Conservation (phyloP, 2,329 filamentous ascomycete genomes). For the Ophiostoma populinum region DNA sequence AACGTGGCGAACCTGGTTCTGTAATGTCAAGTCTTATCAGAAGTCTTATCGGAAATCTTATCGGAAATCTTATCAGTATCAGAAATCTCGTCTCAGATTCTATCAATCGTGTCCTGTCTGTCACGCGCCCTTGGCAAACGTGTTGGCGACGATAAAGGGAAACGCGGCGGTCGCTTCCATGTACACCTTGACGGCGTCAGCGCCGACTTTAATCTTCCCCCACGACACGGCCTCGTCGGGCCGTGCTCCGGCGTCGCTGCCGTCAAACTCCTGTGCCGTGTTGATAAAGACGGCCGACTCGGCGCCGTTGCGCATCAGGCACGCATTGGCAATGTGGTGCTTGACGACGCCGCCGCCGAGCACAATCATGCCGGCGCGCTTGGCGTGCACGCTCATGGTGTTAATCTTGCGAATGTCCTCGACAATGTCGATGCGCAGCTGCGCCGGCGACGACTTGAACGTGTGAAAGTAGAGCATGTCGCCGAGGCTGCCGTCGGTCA, state of each 20-base stretch:
- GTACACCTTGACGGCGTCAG: constrained; percentile 76
- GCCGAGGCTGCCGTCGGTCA: constrained; percentile 87
- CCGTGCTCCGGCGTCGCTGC: constrained; percentile 83
- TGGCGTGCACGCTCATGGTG: constrained; percentile 73
- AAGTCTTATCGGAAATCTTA: no score
- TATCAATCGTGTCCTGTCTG: neutral
- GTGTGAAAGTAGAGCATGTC: constrained; percentile 99
- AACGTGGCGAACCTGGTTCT: constrained; percentile 16
- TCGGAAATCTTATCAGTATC: no score
- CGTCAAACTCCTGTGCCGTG: constrained; percentile 93
- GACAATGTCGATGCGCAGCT: constrained; percentile 78
- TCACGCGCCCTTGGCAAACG: constrained; percentile 39
- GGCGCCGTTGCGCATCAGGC: constrained; percentile 91
- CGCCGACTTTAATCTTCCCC: constrained; percentile 91
- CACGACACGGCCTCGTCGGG: constrained; percentile 96
- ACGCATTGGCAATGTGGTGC: constrained; percentile 96
- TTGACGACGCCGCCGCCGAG: constrained; percentile 91
- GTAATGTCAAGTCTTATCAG: no score
- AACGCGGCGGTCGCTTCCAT: constrained; percentile 48
- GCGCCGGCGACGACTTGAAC: constrained; percentile 68
- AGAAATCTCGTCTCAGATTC: no score
- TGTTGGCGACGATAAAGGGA: constrained; percentile 49
- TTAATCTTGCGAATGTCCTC: constrained; percentile 90
- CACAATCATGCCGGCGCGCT: constrained; percentile 85
- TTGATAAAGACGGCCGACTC: constrained; percentile 97